A percentile compares a stretch with the other conserved stretches of the same genome.
Evolutionary conservation across 129 eudicot genomes (phyloP).

Genomic region (Helichrysum umbraculigerum): DNA sequence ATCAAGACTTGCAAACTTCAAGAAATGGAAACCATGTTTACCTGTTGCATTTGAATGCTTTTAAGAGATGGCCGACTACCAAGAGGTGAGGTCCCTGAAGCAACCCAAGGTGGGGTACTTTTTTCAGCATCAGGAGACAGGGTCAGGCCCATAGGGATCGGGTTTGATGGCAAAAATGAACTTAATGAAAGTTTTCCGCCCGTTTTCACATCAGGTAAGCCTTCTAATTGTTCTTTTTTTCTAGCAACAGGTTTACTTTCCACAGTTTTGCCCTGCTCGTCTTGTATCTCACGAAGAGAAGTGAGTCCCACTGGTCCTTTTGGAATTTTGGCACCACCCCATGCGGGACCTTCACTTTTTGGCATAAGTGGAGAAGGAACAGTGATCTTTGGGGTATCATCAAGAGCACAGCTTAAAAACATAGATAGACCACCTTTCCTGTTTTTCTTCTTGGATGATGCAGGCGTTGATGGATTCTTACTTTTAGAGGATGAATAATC

Average conservation of each 20-base stretch:
- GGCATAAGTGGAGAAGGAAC: slow-evolving; percentile 55
- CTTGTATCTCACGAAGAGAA: slow-evolving; percentile 86
- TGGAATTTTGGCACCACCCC: slow-evolving; percentile 79
- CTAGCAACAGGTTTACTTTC: slow-evolving; percentile 30
- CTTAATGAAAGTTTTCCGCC: slow-evolving; percentile 56
- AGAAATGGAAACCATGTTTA: slow-evolving; percentile 20
- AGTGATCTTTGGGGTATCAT: slow-evolving; percentile 53
- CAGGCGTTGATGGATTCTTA: slow-evolving; percentile 36
- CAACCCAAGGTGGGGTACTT: slow-evolving; percentile 95
- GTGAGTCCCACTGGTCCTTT: slow-evolving; percentile 42
- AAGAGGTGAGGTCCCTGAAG: slow-evolving; percentile 95
- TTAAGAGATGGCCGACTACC: slow-evolving; percentile 83
- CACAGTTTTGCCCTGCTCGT: slow-evolving; percentile 65
- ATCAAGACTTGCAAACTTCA: slow-evolving; percentile 9
- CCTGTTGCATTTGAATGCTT: slow-evolving; percentile 93
- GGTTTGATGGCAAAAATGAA: slow-evolving; percentile 69
- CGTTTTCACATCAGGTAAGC: slow-evolving; percentile 42
- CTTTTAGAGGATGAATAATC: slow-evolving; percentile 32
- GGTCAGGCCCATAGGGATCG: slow-evolving; percentile 68
- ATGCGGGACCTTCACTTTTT: slow-evolving; percentile 90
- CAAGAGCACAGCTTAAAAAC: slow-evolving; percentile 93
- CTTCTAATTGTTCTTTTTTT: slow-evolving; percentile 49
- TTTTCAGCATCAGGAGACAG: slow-evolving; percentile 61
- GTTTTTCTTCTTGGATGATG: slow-evolving; percentile 76
- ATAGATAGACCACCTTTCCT: slow-evolving; percentile 94